Conservation (phyloP, 352 stramenopile species). For the Aphanomyces stellatus region DNA sequence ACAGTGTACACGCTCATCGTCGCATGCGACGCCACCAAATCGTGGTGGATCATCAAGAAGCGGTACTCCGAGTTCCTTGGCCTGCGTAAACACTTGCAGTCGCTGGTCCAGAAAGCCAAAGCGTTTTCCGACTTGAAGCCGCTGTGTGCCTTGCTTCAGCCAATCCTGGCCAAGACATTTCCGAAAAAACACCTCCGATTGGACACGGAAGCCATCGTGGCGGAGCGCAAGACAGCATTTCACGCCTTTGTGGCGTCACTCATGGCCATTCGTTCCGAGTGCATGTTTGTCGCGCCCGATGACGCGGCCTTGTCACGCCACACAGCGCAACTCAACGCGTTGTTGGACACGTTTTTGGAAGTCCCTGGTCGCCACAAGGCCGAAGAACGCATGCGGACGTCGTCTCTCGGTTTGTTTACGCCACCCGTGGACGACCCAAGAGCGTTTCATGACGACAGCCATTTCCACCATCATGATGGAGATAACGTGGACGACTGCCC, state of each 20-base stretch:
- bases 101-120: constrained; percentile 41
- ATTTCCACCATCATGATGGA: too few relatives aligned
- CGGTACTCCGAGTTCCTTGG: constrained; percentile 82
- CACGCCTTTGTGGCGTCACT: constrained; percentile 68
- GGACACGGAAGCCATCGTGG: constrained; percentile 49
- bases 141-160: constrained; percentile 47
- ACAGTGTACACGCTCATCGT: constrained; percentile 86
- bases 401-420: constrained; percentile 63
- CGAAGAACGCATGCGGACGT: constrained; percentile 65
- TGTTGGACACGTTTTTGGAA: constrained; percentile 74
- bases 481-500: too few relatives aligned
- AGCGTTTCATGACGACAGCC: too few relatives aligned
- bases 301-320: neutral
- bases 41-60: constrained; percentile 84
- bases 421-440: constrained; percentile 70
- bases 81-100: constrained; percentile 60
- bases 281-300: neutral
- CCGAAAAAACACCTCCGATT: constrained; percentile 66
- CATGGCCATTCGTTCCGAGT: constrained; percentile 24
- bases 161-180: constrained; percentile 53
- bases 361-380: constrained; percentile 71
- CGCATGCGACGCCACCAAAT: constrained; percentile 70
- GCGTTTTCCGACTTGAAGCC: constrained; percentile 26
- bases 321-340: constrained; percentile 41
- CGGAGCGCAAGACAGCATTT: constrained; percentile 48